Percentiles rank a stretch among this genome's conserved stretches.
These are phyloP conservation scores for Schizosaccharomyces octosporus DNA, from an alignment of 805 yeast genomes.

Conservation along the genomic window DNA sequence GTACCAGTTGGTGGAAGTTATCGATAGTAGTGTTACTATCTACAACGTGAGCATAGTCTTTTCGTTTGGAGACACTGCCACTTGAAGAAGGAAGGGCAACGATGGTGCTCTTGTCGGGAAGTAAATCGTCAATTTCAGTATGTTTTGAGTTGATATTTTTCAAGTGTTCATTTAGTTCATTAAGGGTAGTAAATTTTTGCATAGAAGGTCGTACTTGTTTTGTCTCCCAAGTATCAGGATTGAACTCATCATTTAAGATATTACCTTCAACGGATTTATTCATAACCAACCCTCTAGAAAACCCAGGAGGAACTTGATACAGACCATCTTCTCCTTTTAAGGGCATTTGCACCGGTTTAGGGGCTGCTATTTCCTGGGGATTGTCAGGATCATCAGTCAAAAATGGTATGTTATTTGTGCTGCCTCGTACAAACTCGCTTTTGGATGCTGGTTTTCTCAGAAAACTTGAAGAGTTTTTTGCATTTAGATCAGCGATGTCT, in stretches of 20 bases:
- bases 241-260: conserved; percentile 8
- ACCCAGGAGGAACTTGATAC: conserved; percentile 63
- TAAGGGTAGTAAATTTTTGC: not conserved
- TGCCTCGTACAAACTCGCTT: conserved; percentile 40
- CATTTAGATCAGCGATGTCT: conserved; percentile 23
- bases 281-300: conserved; percentile 42
- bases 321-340: conserved; percentile 48
- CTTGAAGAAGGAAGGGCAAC: not conserved
- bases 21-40: conserved; percentile 62
- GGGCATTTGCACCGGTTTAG: conserved; percentile 9
- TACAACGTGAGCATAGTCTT: conserved; percentile 92
- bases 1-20: conserved; percentile 69
- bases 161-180: not conserved
- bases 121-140: not conserved
- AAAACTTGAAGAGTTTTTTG: conserved; percentile 49
- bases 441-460: conserved; percentile 32
- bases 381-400: conserved; percentile 14
- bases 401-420: conserved; percentile 58
- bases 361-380: conserved; percentile 8
- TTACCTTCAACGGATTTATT: conserved; percentile 14
- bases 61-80: conserved; percentile 16
- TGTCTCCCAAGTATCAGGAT: conserved; percentile 5
- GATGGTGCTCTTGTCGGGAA: not conserved
- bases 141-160: not conserved
- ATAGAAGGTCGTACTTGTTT: not conserved